These are phyloP conservation scores for Trypanosoma avium DNA, from an alignment of 208 protist genomes.

Conservation along the genomic window DNA sequence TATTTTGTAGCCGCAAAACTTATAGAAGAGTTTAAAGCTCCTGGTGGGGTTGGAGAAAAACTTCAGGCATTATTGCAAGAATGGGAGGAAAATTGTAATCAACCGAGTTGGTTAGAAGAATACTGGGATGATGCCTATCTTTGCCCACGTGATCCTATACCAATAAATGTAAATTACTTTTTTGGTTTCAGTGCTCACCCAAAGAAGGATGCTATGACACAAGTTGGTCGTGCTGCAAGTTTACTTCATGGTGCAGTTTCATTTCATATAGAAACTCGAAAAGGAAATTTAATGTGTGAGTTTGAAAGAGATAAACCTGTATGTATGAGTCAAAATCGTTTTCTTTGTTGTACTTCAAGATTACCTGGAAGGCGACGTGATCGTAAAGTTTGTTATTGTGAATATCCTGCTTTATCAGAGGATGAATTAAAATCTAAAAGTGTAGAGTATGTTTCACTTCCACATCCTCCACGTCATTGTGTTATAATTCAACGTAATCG, in stretches of 20 bases:
- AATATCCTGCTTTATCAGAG: constrained; percentile 14
- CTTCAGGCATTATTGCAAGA: constrained; percentile 26
- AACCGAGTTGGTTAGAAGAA: constrained; percentile 34
- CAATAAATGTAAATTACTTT: constrained; percentile 61
- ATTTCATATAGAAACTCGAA: constrained; percentile 24
- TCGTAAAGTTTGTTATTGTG: constrained; percentile 37
- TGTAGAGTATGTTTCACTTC: constrained; percentile 28
- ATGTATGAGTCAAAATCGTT: constrained; percentile 42
- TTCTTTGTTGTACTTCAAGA: constrained; percentile 37
- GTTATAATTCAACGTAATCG: constrained; percentile 33
- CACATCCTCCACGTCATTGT: constrained; percentile 24
- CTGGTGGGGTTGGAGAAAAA: constrained; percentile 21
- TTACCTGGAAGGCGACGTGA: constrained; percentile 33
- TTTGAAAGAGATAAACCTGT: constrained; percentile 34
- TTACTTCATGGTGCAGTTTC: constrained; percentile 30
- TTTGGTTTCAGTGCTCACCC: constrained; percentile 41
- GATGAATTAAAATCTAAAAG: constrained; percentile 34
- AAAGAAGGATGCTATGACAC: constrained; percentile 14
- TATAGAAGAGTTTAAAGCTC: constrained; percentile 25
- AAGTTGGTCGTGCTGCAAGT: constrained; percentile 38
- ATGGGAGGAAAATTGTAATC: constrained; percentile 14
- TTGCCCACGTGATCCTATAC: constrained; percentile 33
- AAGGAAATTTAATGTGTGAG: constrained; percentile 26
- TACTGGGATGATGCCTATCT: constrained; percentile 49
- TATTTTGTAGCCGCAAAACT: constrained; percentile 22